A percentile compares a stretch with the other conserved stretches of the same genome.
These are phyloP conservation scores for Lolium perenne DNA, from an alignment of 176 grass and related monocot genomes.

Conservation along the genomic window DNA sequence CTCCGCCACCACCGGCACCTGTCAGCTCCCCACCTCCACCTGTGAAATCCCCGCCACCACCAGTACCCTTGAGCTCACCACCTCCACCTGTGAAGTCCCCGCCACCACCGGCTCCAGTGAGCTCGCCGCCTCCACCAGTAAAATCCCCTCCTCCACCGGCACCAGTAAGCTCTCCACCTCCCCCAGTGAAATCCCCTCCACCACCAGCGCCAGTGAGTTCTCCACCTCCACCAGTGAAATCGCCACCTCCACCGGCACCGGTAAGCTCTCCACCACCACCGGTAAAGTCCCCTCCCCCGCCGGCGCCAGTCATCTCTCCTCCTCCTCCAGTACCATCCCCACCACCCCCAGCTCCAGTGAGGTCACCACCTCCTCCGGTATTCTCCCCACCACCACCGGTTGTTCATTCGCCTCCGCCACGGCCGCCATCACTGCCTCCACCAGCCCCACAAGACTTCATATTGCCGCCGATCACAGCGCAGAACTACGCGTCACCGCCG, in stretches of 20 bases:
- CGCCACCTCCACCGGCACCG: not conserved
- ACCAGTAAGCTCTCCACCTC: not conserved
- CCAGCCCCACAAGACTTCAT: slow-evolving; percentile 9
- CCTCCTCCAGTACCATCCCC: not conserved
- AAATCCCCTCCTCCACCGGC: not conserved
- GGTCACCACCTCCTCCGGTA: not conserved
- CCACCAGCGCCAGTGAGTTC: not conserved
- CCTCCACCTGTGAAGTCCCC: not conserved
- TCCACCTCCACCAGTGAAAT: not conserved
- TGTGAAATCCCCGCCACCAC: not conserved
- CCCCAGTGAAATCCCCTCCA: not conserved
- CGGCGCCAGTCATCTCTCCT: not conserved
- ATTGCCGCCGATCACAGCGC: slow-evolving; percentile 39
- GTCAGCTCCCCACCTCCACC: slow-evolving; percentile 31
- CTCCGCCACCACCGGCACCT: not conserved
- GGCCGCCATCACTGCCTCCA: not conserved
- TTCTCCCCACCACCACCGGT: not conserved
- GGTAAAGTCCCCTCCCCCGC: slow-evolving; percentile 7
- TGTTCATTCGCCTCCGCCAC: not conserved
- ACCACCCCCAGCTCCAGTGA: slow-evolving; percentile 11
- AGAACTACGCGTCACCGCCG: slow-evolving; percentile 40
- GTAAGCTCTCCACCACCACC: slow-evolving; percentile 34
- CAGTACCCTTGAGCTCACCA: not conserved
- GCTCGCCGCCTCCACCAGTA: slow-evolving; percentile 31
- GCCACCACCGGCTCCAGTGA: not conserved